Percentiles rank a stretch among this genome's conserved stretches.
Conservation (phyloP, 805 yeast genomes). For the Candida dajiaensis region DNA sequence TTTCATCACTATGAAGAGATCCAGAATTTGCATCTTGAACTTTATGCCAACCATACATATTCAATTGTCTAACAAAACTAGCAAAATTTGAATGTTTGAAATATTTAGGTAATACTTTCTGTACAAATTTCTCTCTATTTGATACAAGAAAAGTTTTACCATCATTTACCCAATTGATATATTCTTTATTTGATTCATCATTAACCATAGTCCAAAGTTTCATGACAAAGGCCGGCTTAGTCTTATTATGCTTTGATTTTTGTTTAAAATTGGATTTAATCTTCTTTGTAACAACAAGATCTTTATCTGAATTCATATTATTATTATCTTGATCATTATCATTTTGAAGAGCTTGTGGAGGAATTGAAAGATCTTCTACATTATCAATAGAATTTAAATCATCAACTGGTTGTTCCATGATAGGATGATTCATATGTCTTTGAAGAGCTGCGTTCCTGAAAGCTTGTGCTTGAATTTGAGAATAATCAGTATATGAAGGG, state of each 20-base stretch:
- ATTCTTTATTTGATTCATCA: slow-evolving; percentile 61
- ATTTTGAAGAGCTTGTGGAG: not conserved
- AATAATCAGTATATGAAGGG: not conserved
- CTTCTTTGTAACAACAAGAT: not conserved
- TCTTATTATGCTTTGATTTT: slow-evolving; percentile 28
- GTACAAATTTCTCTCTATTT: slow-evolving; percentile 79
- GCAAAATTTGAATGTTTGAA: slow-evolving; percentile 96
- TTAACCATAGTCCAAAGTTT: slow-evolving; percentile 96
- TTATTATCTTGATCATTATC: too few species aligned
- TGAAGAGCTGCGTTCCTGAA: not conserved
- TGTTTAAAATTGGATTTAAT: not conserved
- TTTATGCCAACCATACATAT: slow-evolving; percentile 99
- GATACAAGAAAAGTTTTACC: slow-evolving; percentile 82
- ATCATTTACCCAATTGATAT: slow-evolving; percentile 79
- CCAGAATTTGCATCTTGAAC: slow-evolving; percentile 89
- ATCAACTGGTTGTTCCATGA: not conserved
- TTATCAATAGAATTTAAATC: not conserved
- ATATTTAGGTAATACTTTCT: slow-evolving; percentile 77
- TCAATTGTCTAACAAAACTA: slow-evolving; percentile 89
- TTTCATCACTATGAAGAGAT: slow-evolving; percentile 65
- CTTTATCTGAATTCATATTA: not conserved
- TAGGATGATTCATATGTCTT: not conserved
- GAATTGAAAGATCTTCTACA: not conserved
- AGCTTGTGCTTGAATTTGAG: not conserved
- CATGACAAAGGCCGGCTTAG: slow-evolving; percentile 85